Base-by-base conservation (phyloP, 805 yeast species). In the Naumovozyma castellii region DNA sequence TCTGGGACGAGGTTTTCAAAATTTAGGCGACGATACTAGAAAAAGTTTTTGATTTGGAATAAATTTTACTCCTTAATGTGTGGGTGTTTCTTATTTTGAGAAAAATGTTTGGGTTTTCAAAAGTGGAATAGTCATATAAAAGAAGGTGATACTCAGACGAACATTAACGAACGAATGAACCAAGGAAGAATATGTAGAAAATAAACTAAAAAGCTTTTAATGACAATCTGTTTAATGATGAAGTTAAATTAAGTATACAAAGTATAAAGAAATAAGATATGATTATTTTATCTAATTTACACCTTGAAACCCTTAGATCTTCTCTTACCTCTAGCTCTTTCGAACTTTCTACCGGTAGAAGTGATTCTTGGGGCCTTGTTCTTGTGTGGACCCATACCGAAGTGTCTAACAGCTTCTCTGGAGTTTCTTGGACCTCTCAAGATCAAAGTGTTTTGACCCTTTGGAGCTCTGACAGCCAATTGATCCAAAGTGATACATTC, bases 281-380 rank as follows among this genome's bases (percentile, higher is more conserved):
- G 31, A 37, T 19, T n/a, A n/a, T n/a, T n/a, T 40, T 37, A 46
- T 32, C 45, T 52, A 53, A 48, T 52, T 86, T 90, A 92, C 76
- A 92, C 99, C 84, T 92, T 92, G 98, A 92, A 92, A 78, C 95
- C 99, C 82, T 94, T 87, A 59, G 97, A 88, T 72, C 78, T 82
- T 78, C 99, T 81, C 75, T 83, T 94, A 82, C 99, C 99, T 85
- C 99, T 92, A 66, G 97, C 99, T 76, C 92, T 87, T 82, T 92
- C 98, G 82, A 92, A 92, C 78, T 92, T 92, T 83, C 97, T 92
- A 72, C 99, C 99, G 72, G 77, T 87, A 52, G 97, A 90, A 66
- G 73, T 64, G 72, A 92, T 81, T 78, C 94, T 87, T 75, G 99
- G 99, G 66, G 97, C 97, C 86, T 92, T 92, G 76, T 78, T 75